phyloP scores from a whole-genome alignment of 768 basidiomycete genomes.

The Boletus eberwhitei region DNA sequence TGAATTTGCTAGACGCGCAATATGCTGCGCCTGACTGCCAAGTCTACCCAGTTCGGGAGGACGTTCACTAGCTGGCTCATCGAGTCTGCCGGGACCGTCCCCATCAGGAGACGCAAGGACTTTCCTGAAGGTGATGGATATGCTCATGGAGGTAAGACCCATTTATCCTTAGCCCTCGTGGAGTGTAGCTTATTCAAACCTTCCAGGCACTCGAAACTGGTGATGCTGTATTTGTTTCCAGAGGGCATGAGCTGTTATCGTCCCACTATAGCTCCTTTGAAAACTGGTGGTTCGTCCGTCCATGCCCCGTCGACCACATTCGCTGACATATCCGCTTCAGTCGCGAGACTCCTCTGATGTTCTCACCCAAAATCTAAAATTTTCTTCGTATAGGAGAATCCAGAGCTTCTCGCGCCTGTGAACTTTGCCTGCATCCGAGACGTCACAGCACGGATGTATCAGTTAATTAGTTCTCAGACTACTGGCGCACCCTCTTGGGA shows the following conservation, averaged over 20 bases:
- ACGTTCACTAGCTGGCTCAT: conserved; percentile 92
- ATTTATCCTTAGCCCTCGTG: not conserved
- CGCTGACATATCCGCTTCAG: conserved; percentile 35
- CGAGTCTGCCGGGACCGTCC: conserved; percentile 83
- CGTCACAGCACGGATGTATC: conserved; percentile 60
- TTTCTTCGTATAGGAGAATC: conserved; percentile 48
- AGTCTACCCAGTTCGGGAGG: conserved; percentile 79
- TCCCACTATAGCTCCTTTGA: conserved; percentile 82
- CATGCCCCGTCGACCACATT: not conserved
- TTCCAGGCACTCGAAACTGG: conserved; percentile 68
- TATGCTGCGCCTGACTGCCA: conserved; percentile 82
- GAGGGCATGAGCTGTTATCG: conserved; percentile 86
- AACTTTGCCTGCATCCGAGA: conserved; percentile 57
- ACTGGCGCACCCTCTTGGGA: conserved; percentile 86
- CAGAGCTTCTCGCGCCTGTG: conserved; percentile 67
- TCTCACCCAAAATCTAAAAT: conserved; percentile 54
- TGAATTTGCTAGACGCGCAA: conserved; percentile 54
- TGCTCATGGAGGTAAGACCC: conserved; percentile 56
- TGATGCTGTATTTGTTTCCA: conserved; percentile 76
- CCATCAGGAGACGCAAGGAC: conserved; percentile 76
- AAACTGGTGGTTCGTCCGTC: conserved; percentile 71
- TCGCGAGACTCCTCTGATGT: conserved; percentile 80
- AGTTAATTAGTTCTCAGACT: conserved; percentile 71
- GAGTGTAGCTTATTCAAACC: conserved; percentile 7
- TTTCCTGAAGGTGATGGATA: conserved; percentile 56